Conservation (phyloP, 176 grass and related monocot species). For the Phragmites australis region DNA sequence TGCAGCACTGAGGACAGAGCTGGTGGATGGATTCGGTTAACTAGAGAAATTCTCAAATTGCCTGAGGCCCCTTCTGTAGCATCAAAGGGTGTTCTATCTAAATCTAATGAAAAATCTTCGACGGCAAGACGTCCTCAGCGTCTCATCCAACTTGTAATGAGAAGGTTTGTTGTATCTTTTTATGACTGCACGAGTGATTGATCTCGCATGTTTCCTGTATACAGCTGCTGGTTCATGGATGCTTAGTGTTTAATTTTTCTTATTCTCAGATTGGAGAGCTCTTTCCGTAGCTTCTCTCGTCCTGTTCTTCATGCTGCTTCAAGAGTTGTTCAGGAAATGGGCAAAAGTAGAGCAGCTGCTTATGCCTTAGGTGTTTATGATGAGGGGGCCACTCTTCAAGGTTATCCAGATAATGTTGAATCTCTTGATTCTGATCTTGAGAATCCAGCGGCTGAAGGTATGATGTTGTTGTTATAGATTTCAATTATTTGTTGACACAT, state of each 20-base stretch:
- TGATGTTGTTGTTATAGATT: slow-evolving; percentile 15
- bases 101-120: slow-evolving; percentile 83
- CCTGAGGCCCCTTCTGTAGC: slow-evolving; percentile 95
- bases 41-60: slow-evolving; percentile 97
- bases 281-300: slow-evolving; percentile 96
- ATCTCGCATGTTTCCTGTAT: slow-evolving; percentile 14
- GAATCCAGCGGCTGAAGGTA: slow-evolving; percentile 85
- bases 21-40: slow-evolving; percentile 94
- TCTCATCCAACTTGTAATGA: slow-evolving; percentile 94
- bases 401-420: slow-evolving; percentile 79
- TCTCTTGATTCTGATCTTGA: slow-evolving; percentile 83
- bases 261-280: slow-evolving; percentile 83
- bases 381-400: slow-evolving; percentile 68
- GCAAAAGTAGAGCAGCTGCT: slow-evolving; percentile 95
- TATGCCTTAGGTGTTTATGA: slow-evolving; percentile 92
- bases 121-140: slow-evolving; percentile 92
- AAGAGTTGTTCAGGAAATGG: slow-evolving; percentile 99
- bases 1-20: slow-evolving; percentile 94
- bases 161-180: slow-evolving; percentile 58
- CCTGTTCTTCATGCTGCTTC: slow-evolving; percentile 95
- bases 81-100: slow-evolving; percentile 62
- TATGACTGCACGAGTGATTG: slow-evolving; percentile 20
- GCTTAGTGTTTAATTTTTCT: slow-evolving; percentile 26
- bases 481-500: background rate
- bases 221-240: slow-evolving; percentile 23